These are phyloP conservation scores for Daldinia vernicosa DNA, from an alignment of 495 filamentous ascomycete genomes.

Conservation along the genomic window DNA sequence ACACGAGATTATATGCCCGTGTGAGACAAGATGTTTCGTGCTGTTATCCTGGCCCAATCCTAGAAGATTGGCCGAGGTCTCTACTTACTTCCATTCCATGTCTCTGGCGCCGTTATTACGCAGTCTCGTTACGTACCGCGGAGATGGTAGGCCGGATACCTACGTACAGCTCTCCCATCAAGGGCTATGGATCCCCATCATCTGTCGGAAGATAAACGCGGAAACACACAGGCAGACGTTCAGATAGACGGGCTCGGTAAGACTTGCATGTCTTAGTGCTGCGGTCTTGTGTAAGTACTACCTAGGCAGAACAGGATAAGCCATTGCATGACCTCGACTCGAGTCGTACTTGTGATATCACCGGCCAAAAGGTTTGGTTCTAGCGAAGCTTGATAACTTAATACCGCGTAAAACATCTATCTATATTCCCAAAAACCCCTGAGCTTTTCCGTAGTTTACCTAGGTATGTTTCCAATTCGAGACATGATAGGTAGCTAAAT, in stretches of 20 bases:
- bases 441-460: not conserved
- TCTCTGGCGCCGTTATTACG: slow-evolving; percentile 19
- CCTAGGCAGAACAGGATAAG: slow-evolving; percentile 16
- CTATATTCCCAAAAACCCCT: not conserved
- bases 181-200: slow-evolving; percentile 22
- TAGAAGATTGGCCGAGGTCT: slow-evolving; percentile 15
- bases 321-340: slow-evolving; percentile 29
- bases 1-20: slow-evolving; percentile 41
- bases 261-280: slow-evolving; percentile 37
- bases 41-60: slow-evolving; percentile 17
- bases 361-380: slow-evolving; percentile 17
- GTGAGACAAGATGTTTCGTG: slow-evolving; percentile 43
- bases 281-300: slow-evolving; percentile 23
- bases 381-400: slow-evolving; percentile 8
- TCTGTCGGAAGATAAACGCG: slow-evolving; percentile 42
- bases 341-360: slow-evolving; percentile 20
- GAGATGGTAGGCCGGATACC: slow-evolving; percentile 37
- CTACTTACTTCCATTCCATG: slow-evolving; percentile 23
- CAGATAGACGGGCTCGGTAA: slow-evolving; percentile 30
- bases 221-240: slow-evolving; percentile 23
- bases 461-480: slow-evolving; percentile 1
- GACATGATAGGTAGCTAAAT: slow-evolving; percentile 1
- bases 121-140: slow-evolving; percentile 30
- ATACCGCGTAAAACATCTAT: slow-evolving; percentile 1
- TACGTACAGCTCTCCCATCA: slow-evolving; percentile 28